Conservation (phyloP, 1,284 basidiomycete species). For the Pisolithus thermaeus region DNA sequence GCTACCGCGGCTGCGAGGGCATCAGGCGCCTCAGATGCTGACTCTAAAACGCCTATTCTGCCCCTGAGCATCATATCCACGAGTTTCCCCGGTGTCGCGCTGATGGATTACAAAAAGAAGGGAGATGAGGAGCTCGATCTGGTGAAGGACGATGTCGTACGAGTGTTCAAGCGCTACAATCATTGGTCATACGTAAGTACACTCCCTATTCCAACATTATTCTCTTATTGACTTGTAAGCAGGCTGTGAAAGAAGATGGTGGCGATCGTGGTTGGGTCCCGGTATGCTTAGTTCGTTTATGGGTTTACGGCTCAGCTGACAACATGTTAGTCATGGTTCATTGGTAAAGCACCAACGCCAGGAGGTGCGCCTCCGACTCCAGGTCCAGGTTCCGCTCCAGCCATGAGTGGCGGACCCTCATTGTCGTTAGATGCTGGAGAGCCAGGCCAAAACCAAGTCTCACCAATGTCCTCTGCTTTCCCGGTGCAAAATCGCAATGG, state of each 20-base stretch:
- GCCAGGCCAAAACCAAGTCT: constrained; percentile 49
- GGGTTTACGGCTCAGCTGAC: not conserved
- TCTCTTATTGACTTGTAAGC: constrained; percentile 10
- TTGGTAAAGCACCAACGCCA: constrained; percentile 58
- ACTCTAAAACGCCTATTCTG: constrained; percentile 67
- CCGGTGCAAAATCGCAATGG: constrained; percentile 32
- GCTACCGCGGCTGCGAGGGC: constrained; percentile 52
- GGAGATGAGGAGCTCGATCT: constrained; percentile 87
- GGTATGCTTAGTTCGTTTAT: constrained; percentile 33
- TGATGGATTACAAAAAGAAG: constrained; percentile 93
- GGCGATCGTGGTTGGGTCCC: constrained; percentile 92
- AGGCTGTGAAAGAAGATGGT: constrained; percentile 84
- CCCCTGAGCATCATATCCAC: constrained; percentile 88
- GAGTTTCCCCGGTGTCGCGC: constrained; percentile 87
- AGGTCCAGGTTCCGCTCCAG: constrained; percentile 36
- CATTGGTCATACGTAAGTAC: constrained; percentile 85
- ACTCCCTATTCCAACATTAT: not conserved
- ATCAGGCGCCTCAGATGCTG: constrained; percentile 34
- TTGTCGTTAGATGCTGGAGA: constrained; percentile 34
- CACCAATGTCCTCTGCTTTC: constrained; percentile 72
- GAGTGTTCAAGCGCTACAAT: constrained; percentile 97
- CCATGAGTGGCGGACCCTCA: constrained; percentile 25
- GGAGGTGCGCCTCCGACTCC: constrained; percentile 53
- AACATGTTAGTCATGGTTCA: constrained; percentile 60
- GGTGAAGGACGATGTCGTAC: constrained; percentile 77